These are phyloP conservation scores for Paraglomus brasilianum DNA, from an alignment of 192 early-diverging fungal species.

Conservation along the genomic window DNA sequence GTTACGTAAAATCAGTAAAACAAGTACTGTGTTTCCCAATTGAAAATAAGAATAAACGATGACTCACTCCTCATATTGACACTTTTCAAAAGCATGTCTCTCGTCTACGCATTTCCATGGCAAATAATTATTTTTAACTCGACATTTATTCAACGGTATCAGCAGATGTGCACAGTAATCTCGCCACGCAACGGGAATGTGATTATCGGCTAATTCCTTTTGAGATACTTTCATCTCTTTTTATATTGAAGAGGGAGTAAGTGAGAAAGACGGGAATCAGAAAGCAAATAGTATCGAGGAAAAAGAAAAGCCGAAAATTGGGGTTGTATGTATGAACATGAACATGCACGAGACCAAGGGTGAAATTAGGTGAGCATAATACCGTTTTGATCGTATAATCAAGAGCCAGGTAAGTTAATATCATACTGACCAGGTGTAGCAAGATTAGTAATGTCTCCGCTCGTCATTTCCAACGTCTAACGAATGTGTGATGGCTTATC, in stretches of 20 bases:
- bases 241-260: background rate
- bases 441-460: too few species aligned
- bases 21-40: background rate
- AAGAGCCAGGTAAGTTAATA: too few species aligned
- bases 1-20: background rate
- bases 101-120: conserved; percentile 95
- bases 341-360: too few species aligned
- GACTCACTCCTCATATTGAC: conserved; percentile 90
- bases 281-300: too few species aligned
- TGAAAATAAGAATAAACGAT: background rate
- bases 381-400: too few species aligned
- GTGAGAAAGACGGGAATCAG: too few species aligned
- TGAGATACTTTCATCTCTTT: conserved; percentile 85
- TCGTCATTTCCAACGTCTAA: too few species aligned
- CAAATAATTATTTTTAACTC: conserved; percentile 77
- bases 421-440: too few species aligned
- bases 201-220: conserved; percentile 79
- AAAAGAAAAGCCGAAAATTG: too few species aligned
- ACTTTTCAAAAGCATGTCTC: conserved; percentile 87
- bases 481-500: too few species aligned
- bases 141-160: conserved; percentile 89
- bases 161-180: conserved; percentile 95
- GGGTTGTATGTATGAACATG: too few species aligned
- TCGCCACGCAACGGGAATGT: conserved; percentile 82
- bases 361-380: too few species aligned